Conservation (phyloP, 164 flowering plant species). For the Vitis vinifera region ASM3070453v1 NC_081815.1:18989501-18990000, state of each 20-base stretch:
- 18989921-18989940: slow-evolving; percentile 65
- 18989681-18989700: too few species aligned
- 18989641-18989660: too few species aligned
- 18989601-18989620: too few species aligned
- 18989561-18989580: too few species aligned
- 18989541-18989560: too few species aligned
- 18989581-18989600: too few species aligned
- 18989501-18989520: too few species aligned
- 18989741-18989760: slow-evolving; percentile 67
- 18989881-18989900: slow-evolving; percentile 82
- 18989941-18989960: slow-evolving; percentile 74
- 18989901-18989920: slow-evolving; percentile 60
- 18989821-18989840: slow-evolving; percentile 78
- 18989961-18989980: slow-evolving; percentile 51
- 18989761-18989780: slow-evolving; percentile 62
- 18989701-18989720: too few species aligned
- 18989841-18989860: slow-evolving; percentile 65
- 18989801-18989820: slow-evolving; percentile 63
- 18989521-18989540: too few species aligned
- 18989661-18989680: too few species aligned
- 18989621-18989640: too few species aligned
- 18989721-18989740: slow-evolving; percentile 50
- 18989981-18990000: slow-evolving; percentile 57
- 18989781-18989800: slow-evolving; percentile 65
- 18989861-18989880: slow-evolving; percentile 59